These are phyloP conservation scores for Gossypium gossypioides DNA, from an alignment of 441 rosid species.

Conservation along the genomic window DNA sequence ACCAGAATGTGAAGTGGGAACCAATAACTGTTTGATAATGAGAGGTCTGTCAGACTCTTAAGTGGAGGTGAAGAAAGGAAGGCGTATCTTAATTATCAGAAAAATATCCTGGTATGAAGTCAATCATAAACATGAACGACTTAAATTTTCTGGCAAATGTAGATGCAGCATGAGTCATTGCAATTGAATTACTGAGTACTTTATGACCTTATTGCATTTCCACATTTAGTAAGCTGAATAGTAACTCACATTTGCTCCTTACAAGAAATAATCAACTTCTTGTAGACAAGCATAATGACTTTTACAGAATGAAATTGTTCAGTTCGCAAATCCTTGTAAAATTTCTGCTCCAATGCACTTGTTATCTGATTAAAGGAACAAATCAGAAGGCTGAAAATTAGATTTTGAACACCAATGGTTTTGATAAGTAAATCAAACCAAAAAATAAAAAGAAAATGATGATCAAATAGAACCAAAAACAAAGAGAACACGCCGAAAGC, in stretches of 20 bases:
- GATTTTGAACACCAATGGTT: neutral
- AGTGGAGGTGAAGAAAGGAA: neutral
- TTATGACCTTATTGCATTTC: neutral
- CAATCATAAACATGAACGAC: neutral
- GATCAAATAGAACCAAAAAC: neutral
- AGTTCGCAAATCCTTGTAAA: conserved; percentile 54
- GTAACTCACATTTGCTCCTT: conserved; percentile 52
- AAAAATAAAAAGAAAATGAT: neutral
- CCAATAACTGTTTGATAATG: neutral
- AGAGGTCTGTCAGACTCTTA: neutral
- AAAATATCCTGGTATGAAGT: neutral
- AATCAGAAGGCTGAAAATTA: conserved; percentile 8
- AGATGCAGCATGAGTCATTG: neutral
- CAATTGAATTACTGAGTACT: neutral
- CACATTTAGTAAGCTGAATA: conserved; percentile 12
- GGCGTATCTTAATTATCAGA: neutral
- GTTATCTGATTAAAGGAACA: conserved; percentile 39
- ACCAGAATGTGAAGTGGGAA: neutral
- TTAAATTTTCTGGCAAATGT: neutral
- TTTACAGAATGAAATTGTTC: conserved; percentile 48
- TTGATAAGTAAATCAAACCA: neutral
- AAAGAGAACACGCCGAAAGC: neutral
- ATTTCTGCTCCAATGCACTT: conserved; percentile 51
- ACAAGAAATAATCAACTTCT: conserved; percentile 48
- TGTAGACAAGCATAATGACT: conserved; percentile 47